phyloP scores from a whole-genome alignment of 225 moss, liverwort and hornwort genomes.

The Thuidium tamariscinum region DNA sequence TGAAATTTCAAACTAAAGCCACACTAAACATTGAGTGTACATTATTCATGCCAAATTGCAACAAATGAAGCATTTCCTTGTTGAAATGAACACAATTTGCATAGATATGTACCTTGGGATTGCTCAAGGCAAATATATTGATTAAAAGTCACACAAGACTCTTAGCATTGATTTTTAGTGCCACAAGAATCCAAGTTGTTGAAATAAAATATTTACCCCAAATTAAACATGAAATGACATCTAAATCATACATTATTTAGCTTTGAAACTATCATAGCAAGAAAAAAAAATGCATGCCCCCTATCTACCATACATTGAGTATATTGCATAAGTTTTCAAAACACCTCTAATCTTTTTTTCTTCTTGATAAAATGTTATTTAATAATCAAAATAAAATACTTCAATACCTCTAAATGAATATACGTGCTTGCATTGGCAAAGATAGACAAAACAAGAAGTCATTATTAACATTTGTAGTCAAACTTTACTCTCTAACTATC shows the following conservation, averaged over 20 bases:
- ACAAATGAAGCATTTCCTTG: fast-evolving
- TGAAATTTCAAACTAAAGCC: not conserved
- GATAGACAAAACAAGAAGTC: not conserved
- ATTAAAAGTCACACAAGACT: not conserved
- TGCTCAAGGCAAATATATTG: not conserved
- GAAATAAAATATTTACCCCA: not conserved
- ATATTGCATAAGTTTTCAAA: not conserved
- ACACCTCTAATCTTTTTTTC: not conserved
- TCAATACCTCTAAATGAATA: not conserved
- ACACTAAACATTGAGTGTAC: not conserved
- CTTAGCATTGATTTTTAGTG: not conserved
- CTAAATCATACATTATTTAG: not conserved
- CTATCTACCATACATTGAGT: not conserved
- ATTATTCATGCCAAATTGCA: not conserved
- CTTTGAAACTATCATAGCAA: not conserved
- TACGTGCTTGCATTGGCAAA: not conserved
- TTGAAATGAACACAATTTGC: not conserved
- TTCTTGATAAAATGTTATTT: not conserved
- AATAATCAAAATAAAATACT: not conserved
- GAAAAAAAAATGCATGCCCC: not conserved
- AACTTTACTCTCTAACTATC: not conserved
- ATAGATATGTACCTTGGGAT: not conserved
- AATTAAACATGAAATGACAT: not conserved
- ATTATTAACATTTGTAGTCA: not conserved
- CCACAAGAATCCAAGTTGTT: not conserved